Evolutionary conservation across 176 grass and related monocot species (phyloP).

Genomic region (Oropetium thomaeum): DNA sequence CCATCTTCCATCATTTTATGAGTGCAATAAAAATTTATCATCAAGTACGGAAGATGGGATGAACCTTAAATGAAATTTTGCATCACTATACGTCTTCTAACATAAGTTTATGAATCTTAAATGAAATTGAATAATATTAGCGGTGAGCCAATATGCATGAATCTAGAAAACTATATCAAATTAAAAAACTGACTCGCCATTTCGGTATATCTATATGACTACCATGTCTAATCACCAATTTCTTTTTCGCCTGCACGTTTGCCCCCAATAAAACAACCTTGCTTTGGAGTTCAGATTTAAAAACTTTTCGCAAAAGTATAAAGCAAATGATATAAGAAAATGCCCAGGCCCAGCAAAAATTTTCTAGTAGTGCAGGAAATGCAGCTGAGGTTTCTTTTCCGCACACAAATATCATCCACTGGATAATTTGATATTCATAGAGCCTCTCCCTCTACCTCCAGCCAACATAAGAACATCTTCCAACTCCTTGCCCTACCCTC

Average conservation of each 20-base stretch:
- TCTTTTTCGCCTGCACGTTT: background rate
- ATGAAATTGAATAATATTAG: background rate
- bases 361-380: background rate
- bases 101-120: background rate
- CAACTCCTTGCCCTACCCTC: background rate
- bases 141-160: background rate
- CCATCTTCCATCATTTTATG: conserved; percentile 19
- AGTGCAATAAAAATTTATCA: conserved; percentile 8
- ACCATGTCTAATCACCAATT: background rate
- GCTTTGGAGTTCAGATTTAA: background rate
- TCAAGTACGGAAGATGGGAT: background rate
- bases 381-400: background rate
- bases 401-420: background rate
- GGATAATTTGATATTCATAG: background rate
- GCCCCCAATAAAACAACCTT: background rate
- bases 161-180: background rate
- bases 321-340: background rate
- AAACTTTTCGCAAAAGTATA: background rate
- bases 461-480: background rate
- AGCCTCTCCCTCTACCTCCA: background rate
- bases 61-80: background rate
- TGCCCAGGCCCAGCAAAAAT: background rate
- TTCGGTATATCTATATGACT: background rate
- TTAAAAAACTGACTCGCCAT: background rate
- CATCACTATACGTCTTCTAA: background rate